Evolutionary conservation across 352 stramenopile genomes (phyloP).

Genomic region (Aphanomyces cochlioides): DNA sequence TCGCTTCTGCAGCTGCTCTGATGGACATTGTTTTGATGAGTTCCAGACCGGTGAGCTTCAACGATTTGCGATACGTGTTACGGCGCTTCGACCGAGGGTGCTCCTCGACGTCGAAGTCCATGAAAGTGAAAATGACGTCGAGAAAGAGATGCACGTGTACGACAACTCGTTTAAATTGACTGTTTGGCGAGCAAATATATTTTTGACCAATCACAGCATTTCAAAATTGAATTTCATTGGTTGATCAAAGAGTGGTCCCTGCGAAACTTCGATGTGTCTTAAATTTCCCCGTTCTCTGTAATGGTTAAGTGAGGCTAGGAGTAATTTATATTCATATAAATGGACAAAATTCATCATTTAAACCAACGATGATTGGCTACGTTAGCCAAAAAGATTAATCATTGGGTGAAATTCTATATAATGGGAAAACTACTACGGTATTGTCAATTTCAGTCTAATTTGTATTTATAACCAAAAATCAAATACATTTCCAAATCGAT

Average conservation of each 20-base stretch:
- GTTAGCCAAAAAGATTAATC: too few relatives aligned
- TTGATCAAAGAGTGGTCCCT: background rate
- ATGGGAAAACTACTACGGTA: too few relatives aligned
- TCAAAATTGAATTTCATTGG: constrained; percentile 1
- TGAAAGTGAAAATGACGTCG: background rate
- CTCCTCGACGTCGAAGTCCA: background rate
- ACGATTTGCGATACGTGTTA: background rate
- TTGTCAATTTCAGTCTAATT: too few relatives aligned
- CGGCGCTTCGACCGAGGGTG: background rate
- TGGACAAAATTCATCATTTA: too few relatives aligned
- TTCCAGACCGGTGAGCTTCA: background rate
- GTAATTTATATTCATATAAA: too few relatives aligned
- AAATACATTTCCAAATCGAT: too few relatives aligned
- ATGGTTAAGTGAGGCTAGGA: too few relatives aligned
- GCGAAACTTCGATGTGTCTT: constrained; percentile 4
- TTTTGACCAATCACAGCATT: background rate
- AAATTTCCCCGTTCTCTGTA: constrained; percentile 5
- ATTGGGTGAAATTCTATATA: too few relatives aligned
- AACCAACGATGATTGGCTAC: too few relatives aligned
- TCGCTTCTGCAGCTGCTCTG: background rate
- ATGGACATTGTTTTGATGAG: background rate
- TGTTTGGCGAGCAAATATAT: background rate
- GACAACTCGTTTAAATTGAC: constrained; percentile 8
- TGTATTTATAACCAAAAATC: too few relatives aligned
- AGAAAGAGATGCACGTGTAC: background rate